A percentile compares a stretch with the other conserved stretches of the same genome.
Evolutionary conservation across 2,329 filamentous ascomycete genomes (phyloP).

Genomic region (Lachnellula hyalina): DNA sequence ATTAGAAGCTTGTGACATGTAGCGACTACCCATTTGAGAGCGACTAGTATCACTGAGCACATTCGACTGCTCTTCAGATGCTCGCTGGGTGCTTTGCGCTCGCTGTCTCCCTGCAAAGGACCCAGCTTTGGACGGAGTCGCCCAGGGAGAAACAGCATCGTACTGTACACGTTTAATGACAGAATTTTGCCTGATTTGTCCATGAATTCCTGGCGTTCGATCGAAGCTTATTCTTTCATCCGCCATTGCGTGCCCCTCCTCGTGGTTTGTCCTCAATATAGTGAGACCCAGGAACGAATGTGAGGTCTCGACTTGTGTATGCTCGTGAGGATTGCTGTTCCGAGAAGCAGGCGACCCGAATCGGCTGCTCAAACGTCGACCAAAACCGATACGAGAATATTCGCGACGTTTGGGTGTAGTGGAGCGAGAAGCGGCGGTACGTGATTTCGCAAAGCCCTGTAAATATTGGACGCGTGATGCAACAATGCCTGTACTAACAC

Average conservation of each 20-base stretch:
- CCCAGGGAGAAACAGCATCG: slow-evolving; percentile 14
- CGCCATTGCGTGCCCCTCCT: slow-evolving; percentile 22
- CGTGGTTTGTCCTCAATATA: slow-evolving; percentile 21
- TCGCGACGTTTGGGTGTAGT: slow-evolving; percentile 23
- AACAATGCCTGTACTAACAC: slow-evolving; percentile 32
- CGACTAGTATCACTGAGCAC: slow-evolving; percentile 5
- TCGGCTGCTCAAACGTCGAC: slow-evolving; percentile 23
- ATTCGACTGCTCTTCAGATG: background rate
- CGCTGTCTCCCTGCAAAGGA: background rate
- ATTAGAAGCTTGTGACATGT: slow-evolving; percentile 12
- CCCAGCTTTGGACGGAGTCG: background rate
- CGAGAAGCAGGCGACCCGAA: slow-evolving; percentile 25
- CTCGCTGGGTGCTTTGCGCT: background rate
- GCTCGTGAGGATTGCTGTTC: slow-evolving; percentile 22
- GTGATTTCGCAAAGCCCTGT: slow-evolving; percentile 24
- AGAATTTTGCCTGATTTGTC: slow-evolving; percentile 5
- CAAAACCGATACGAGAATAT: slow-evolving; percentile 29
- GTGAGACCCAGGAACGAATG: slow-evolving; percentile 29
- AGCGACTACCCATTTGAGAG: slow-evolving; percentile 14
- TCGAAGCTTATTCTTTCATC: slow-evolving; percentile 4
- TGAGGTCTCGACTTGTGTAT: slow-evolving; percentile 22
- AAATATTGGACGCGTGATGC: slow-evolving; percentile 32
- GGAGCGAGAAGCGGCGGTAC: slow-evolving; percentile 22
- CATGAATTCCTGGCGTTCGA: slow-evolving; percentile 13
- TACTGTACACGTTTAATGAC: slow-evolving; percentile 6